Base-by-base conservation (phyloP, 2,329 filamentous ascomycete genomes). In the Venturia nashicola region DNA sequence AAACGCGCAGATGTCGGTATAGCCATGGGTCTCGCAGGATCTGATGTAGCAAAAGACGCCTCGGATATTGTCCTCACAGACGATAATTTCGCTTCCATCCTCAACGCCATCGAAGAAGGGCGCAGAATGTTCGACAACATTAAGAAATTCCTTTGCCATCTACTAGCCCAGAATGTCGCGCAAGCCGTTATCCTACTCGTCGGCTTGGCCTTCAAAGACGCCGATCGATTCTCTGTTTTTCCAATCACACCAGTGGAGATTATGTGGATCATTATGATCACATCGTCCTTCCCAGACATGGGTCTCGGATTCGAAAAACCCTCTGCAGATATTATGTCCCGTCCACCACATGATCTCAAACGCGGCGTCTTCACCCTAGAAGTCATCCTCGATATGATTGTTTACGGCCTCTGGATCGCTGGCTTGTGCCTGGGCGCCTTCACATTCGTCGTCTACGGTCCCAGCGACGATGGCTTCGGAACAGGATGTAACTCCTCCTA, bases 211-310 rank as follows among this genome's bases (percentile, higher is more conserved):
- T 95, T 96, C 77, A 88, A 91, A 70, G 91, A 96, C 71, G 68
- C 75, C 2, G 77, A 80, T 11, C 82, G 83, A 9, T 82, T 89
- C 66, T 94, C 90, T 0, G 90, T 96, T 11, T 96, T 95, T 74
- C 91, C 91, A 5, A 83, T 96, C 55, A 86, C 89, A 0, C 90
- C 91, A 0, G 85, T 96, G 12, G 87, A 96, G 70, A 93, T 96
- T 67, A 83, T 96, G 65, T 96, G 90, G 91, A 90, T 96, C 73
- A 96, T 96, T 75, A 93, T 96, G 88, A 83, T 94, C 64, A 96
- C 91, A 0, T 93, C 89, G 48, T 89, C 87, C 7, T 85, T 94
- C 73, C 91, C 91, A 1, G 91, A 92, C 65, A 94, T 96, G 78
- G 91, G 91, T 54, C 83, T 96, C 0, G 90, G 91, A 23, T 87